Evolutionary conservation across 2,329 filamentous ascomycete species (phyloP).

Genomic region (Apiospora rasikravindrae): DNA sequence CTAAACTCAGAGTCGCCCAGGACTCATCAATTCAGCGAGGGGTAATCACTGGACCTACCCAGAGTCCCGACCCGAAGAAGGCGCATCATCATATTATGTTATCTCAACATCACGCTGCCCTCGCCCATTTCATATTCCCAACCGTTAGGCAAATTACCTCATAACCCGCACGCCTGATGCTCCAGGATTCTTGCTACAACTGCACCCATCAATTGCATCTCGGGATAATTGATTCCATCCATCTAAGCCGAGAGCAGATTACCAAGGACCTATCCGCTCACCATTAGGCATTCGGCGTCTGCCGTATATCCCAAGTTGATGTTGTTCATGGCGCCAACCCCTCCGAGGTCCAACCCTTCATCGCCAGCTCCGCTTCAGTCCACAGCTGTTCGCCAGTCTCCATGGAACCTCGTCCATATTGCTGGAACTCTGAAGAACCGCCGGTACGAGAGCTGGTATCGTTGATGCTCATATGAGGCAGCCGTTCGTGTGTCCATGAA

Average conservation of each 20-base stretch:
- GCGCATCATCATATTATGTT: background rate
- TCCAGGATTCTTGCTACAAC: background rate
- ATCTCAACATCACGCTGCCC: background rate
- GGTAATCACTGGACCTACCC: background rate
- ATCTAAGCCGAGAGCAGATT: background rate
- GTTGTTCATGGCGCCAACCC: constrained; percentile 2
- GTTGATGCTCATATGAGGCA: constrained; percentile 10
- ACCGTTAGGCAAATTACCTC: no score
- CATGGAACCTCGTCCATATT: constrained; percentile 12
- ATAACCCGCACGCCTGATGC: background rate
- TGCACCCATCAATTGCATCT: background rate
- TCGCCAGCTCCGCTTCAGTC: constrained; percentile 12
- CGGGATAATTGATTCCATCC: background rate
- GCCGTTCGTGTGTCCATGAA: background rate
- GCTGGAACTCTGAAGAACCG: constrained; percentile 1
- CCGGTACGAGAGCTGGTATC: constrained; percentile 3
- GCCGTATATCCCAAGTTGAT: background rate
- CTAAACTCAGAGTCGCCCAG: background rate
- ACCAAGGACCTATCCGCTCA: background rate
- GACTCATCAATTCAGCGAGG: background rate
- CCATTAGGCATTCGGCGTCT: background rate
- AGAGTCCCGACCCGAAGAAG: background rate
- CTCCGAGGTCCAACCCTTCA: background rate
- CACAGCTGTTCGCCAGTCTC: background rate
- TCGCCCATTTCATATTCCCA: no score